Conservation (phyloP, 768 basidiomycete species). For the Boletus patriciae region DNA sequence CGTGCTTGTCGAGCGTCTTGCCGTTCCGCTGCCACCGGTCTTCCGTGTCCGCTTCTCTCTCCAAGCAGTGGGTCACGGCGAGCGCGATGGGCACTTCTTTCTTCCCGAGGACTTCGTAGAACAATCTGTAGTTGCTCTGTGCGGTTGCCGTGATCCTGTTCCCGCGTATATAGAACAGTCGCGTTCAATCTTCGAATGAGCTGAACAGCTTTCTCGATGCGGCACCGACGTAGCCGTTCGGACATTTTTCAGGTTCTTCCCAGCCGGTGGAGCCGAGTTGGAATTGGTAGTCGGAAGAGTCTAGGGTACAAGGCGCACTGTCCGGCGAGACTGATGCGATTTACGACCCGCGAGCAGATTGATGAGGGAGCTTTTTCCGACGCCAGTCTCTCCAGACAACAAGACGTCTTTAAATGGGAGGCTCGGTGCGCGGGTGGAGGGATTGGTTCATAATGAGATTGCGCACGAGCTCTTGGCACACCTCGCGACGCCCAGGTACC, state of each 20-base stretch:
- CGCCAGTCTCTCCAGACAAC: conserved; percentile 40
- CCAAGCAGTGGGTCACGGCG: conserved; percentile 42
- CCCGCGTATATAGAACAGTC: conserved; percentile 40
- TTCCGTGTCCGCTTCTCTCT: conserved; percentile 34
- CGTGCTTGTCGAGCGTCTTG: conserved; percentile 17
- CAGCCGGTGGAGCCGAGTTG: conserved; percentile 28
- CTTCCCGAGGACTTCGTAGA: conserved; percentile 30
- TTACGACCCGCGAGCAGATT: conserved; percentile 27
- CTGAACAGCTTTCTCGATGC: conserved; percentile 31
- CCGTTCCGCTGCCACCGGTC: conserved; percentile 34
- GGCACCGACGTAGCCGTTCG: conserved; percentile 23
- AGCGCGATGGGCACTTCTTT: conserved; percentile 40
- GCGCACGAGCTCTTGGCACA: conserved; percentile 21
- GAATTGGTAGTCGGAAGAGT: conserved; percentile 28
- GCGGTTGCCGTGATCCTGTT: conserved; percentile 34
- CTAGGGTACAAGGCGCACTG: conserved; percentile 37
- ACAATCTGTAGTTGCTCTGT: conserved; percentile 26
- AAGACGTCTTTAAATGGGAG: conserved; percentile 33
- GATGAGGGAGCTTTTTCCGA: conserved; percentile 28
- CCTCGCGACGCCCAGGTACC: conserved; percentile 20
- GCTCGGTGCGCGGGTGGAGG: conserved; percentile 16
- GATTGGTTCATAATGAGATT: conserved; percentile 16
- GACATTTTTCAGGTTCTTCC: conserved; percentile 28
- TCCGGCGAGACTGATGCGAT: conserved; percentile 25
- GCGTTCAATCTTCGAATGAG: conserved; percentile 35